A percentile compares a stretch with the other conserved stretches of the same genome.
Evolutionary conservation across 139 green algal genomes (phyloP).

Genomic region (Chlamydomonas schloesseri): DNA sequence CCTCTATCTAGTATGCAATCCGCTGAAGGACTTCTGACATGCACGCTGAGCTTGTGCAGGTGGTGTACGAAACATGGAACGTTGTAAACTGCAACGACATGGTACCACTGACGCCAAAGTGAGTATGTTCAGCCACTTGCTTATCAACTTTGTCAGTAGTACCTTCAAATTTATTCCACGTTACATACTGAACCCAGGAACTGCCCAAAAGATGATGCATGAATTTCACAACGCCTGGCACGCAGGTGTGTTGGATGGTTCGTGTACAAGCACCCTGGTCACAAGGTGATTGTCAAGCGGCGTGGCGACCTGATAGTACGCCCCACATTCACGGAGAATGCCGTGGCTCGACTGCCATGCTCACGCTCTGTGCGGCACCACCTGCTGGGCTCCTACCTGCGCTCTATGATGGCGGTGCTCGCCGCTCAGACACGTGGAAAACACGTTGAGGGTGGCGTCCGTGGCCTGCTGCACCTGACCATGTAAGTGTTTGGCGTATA

Average conservation of each 20-base stretch:
- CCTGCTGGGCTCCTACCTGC: slow-evolving; percentile 35
- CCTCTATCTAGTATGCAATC: too few species aligned
- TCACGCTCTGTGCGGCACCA: slow-evolving; percentile 25
- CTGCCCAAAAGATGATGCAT: too few species aligned
- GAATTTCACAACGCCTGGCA: too few species aligned
- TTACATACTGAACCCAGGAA: too few species aligned
- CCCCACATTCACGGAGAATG: slow-evolving; percentile 21
- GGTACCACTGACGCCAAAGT: slow-evolving; percentile 34
- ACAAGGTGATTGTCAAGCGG: slow-evolving; percentile 40
- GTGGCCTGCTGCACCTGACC: slow-evolving; percentile 10
- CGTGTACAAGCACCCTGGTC: slow-evolving; percentile 36
- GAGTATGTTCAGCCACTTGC: too few species aligned
- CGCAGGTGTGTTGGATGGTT: slow-evolving; percentile 32
- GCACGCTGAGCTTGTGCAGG: too few species aligned
- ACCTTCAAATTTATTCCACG: too few species aligned
- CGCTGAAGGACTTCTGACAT: too few species aligned
- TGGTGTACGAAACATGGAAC: slow-evolving; percentile 35
- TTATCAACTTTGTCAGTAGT: too few species aligned
- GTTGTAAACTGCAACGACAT: slow-evolving; percentile 38
- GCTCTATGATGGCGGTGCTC: slow-evolving; percentile 25
- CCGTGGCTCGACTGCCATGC: slow-evolving; percentile 3
- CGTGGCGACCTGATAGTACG: slow-evolving; percentile 34
- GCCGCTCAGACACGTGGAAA: slow-evolving; percentile 10
- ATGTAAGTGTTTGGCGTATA: neutral
- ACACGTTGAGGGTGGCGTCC: slow-evolving; percentile 29